Percentiles rank a stretch among this genome's conserved stretches.
These are phyloP conservation scores for Dendrobium chrysotoxum DNA, from an alignment of 106 monocot genomes.

Conservation along the genomic window DNA sequence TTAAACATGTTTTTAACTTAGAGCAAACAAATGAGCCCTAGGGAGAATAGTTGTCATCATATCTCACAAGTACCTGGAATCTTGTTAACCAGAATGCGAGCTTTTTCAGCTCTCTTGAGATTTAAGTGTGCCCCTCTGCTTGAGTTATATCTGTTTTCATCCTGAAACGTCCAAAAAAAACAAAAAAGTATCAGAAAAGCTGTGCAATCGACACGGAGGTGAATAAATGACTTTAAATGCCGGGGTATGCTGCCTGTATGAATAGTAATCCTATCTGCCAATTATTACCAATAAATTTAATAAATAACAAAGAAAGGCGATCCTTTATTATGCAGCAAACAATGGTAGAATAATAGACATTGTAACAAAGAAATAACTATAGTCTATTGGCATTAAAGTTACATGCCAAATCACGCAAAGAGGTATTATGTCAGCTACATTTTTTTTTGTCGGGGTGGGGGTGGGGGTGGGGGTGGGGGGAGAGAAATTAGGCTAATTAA, in stretches of 20 bases:
- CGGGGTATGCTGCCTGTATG: neutral
- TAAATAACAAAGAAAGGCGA: too few relatives aligned
- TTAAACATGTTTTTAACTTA: neutral
- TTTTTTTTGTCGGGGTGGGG: too few relatives aligned
- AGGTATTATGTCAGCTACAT: too few relatives aligned
- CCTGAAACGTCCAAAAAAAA: conserved; percentile 19
- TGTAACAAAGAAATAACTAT: too few relatives aligned
- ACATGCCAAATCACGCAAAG: too few relatives aligned
- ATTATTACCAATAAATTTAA: neutral
- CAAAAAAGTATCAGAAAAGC: neutral
- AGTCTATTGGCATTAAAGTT: too few relatives aligned
- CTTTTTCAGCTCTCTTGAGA: conserved; percentile 77
- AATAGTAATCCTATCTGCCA: neutral
- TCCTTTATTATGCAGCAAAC: too few relatives aligned
- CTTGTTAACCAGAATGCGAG: conserved; percentile 56
- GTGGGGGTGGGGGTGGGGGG: too few relatives aligned
- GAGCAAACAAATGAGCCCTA: neutral
- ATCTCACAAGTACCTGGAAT: conserved; percentile 37
- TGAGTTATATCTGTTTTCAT: conserved; percentile 75
- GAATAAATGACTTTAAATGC: too few relatives aligned
- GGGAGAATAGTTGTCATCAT: neutral
- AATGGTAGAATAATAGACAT: too few relatives aligned
- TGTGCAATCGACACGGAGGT: neutral
- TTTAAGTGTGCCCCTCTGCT: conserved; percentile 71
- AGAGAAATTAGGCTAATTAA: too few relatives aligned